Conservation (phyloP, 768 basidiomycete genomes). For the Russula griseocarnosa region DNA sequence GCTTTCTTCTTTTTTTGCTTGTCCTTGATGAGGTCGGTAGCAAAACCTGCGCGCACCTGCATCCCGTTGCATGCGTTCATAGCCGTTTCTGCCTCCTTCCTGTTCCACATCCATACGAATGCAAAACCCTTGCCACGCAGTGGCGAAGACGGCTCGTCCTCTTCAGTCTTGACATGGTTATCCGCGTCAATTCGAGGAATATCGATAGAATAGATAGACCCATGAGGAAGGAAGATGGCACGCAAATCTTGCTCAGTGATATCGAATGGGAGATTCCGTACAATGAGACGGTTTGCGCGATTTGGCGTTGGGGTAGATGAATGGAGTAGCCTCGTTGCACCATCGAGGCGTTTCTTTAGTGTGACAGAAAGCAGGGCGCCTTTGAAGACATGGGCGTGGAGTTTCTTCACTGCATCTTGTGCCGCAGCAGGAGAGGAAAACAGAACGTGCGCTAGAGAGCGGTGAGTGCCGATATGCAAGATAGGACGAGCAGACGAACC, state of each 20-base stretch:
- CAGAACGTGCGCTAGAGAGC: constrained; percentile 59
- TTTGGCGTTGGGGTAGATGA: constrained; percentile 46
- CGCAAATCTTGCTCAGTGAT: constrained; percentile 81
- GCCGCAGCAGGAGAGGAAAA: constrained; percentile 69
- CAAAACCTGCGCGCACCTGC: constrained; percentile 30
- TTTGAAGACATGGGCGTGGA: constrained; percentile 93
- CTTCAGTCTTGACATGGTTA: constrained; percentile 34
- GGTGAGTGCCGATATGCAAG: neutral
- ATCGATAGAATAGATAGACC: constrained; percentile 80
- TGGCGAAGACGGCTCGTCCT: constrained; percentile 19
- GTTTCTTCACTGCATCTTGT: constrained; percentile 64
- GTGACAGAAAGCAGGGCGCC: constrained; percentile 81
- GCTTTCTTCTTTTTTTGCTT: constrained; percentile 35
- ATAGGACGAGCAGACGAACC: constrained; percentile 38
- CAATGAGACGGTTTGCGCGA: constrained; percentile 77
- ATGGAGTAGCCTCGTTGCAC: constrained; percentile 45
- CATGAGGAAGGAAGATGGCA: constrained; percentile 80
- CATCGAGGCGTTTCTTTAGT: constrained; percentile 81
- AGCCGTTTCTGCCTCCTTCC: constrained; percentile 57
- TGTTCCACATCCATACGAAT: constrained; percentile 90
- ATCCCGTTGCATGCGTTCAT: constrained; percentile 32
- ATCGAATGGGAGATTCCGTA: constrained; percentile 86
- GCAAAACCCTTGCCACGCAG: constrained; percentile 75
- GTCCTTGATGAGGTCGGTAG: constrained; percentile 32
- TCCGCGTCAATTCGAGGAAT: constrained; percentile 51